Evolutionary conservation across 208 protist genomes (phyloP), one percentile per base, ranked within the genome.

Genomic region (Crithidia thermophila): DNA sequence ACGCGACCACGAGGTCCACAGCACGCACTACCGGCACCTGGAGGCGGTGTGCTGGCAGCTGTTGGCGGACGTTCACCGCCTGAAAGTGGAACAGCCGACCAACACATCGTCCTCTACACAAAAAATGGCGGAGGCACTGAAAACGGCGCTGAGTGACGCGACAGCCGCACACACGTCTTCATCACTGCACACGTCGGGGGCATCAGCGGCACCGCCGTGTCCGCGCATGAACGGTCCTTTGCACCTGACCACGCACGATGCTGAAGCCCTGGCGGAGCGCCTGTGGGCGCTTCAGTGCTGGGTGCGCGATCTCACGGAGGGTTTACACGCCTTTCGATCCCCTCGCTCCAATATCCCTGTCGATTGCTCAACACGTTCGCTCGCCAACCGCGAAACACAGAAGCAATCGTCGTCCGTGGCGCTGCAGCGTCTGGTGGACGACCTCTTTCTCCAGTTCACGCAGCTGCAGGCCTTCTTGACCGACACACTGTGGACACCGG

Each of bases 391-490:
- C 23, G 23, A 25, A 33, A 31, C 31, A 1, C n/a, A 25, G n/a
- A 14, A 20, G 14, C 64, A 18, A 9, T 27, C 40, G n/a, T 23
- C n/a, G 30, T 14, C 51, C 8, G 30, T 13, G 16, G 31, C n/a
- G 46, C 65, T 72, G 56, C 65, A 67, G 25, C 37, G 58, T 47
- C n/a, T 36, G 1, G 31, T 73, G 4, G 67, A 64, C 25, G 67
- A 64, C 13, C 2, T 73, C 9, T 65, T 66, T 40, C 37, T 73
- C 9, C 27, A n/a, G 9, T 73, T 73, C 31, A 66, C 51, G 20
- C 50, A 61, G 58, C 58, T 73, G 27, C 67, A 73, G 67, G 50
- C 67, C 16, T 55, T 33, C 20, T 31, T 73, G 40, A 73, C 67
- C 9, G 58, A 73, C 42, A 25, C 33, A 9, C 39, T 66, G 18